A percentile compares a stretch with the other conserved stretches of the same genome.
phyloP scores from a whole-genome alignment of 208 protist species.

The Leishmania gerbilli region DNA sequence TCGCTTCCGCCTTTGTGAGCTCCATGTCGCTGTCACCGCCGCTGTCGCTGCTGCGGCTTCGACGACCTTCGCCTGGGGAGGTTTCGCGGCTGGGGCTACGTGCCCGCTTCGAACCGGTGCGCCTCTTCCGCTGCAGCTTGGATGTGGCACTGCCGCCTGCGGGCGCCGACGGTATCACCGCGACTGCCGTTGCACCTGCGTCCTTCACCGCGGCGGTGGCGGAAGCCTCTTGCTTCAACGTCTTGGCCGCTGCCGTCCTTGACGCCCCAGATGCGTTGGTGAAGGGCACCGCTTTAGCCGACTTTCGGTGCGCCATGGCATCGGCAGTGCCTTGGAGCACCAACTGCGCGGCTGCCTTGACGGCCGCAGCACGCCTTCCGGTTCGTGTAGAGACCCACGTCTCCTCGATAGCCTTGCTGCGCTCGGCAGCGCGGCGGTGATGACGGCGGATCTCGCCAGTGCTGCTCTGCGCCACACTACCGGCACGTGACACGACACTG shows the following conservation, averaged over 20 bases:
- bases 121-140: not conserved
- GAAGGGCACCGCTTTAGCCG: not conserved
- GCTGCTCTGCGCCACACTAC: slow-evolving; percentile 18
- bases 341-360: slow-evolving; percentile 19
- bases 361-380: slow-evolving; percentile 36
- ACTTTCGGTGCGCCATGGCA: not conserved
- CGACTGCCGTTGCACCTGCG: not conserved
- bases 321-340: not conserved
- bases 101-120: slow-evolving; percentile 9
- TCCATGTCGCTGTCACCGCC: not conserved
- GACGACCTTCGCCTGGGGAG: not conserved
- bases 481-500: slow-evolving; percentile 17
- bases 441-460: not conserved
- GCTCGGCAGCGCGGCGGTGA: slow-evolving; percentile 32
- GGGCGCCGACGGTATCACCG: not conserved
- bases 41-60: slow-evolving; percentile 5
- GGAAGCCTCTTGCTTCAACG: not conserved
- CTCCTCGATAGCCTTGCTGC: slow-evolving; percentile 46
- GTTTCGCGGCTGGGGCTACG: slow-evolving; percentile 5
- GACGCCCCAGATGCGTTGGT: not conserved
- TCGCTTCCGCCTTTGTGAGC: not conserved
- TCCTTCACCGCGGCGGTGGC: not conserved
- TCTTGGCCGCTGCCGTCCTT: slow-evolving; percentile 3
- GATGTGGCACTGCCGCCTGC: not conserved
- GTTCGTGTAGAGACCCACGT: slow-evolving; percentile 56